Evolutionary conservation across 2,329 filamentous ascomycete species (phyloP), one percentile per base, ranked within the genome.

Genomic region (Claviceps fusiformis): DNA sequence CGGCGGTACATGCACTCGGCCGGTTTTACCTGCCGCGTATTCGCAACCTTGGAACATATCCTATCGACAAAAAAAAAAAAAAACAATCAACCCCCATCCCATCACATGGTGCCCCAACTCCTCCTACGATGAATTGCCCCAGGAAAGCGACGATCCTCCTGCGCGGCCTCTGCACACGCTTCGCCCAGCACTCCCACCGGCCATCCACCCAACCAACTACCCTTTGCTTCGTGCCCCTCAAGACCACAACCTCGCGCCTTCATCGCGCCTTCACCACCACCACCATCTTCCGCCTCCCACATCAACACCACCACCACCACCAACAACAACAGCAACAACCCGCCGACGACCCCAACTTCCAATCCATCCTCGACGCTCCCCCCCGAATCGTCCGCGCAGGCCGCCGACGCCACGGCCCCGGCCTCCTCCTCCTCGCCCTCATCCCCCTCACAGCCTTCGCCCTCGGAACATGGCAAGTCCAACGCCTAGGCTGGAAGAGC

Each of bases 381-480:
- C 82, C 91, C 0, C 79, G 81, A 61, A 80, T 96, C 39, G 85
- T 97, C 43, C 87, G 89, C 49, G 75, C 82, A 1, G 83, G 87
- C 52, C 79, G 81, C 62, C 75, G 71, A 43, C 75, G 71, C 43
- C 90, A 96, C 74, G 88, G 89, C 1, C 83, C 85, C 0, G 90
- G 90, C 0, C 77, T 95, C 10, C 82, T 93, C 41, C 76, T 95
- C 58, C 80, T 95, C 11, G 88, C 89, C 45, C 72, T 95, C 53
- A 97, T 98, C 64, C 93, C 93, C 51, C 71, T 95, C 57, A 96
- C 91, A 1, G 89, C 93, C 11, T 95, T 98, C 70, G 75, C 77
- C 54, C 83, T 98, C 17, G 93, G 93, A 35, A 89, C 89, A 59
- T 98, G 93, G 93, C 93, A 98, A 69, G 87, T 98, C 54, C 83